These are phyloP conservation scores for Oryza officinalis DNA, from an alignment of 176 grass and related monocot species.

Conservation along the genomic window DNA sequence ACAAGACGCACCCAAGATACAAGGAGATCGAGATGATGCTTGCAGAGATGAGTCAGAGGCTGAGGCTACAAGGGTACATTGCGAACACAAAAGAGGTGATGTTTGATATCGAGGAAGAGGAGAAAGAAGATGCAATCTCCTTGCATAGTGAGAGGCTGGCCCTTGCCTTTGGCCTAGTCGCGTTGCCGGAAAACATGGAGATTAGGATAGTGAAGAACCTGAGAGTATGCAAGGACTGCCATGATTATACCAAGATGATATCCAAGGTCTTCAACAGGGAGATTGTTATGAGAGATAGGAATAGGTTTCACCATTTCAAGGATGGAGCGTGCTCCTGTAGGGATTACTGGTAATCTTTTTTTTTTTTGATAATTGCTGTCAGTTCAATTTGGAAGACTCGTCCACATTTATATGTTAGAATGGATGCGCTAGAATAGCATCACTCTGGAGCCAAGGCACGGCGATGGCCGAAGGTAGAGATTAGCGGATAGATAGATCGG, in stretches of 20 bases:
- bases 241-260: slow-evolving; percentile 68
- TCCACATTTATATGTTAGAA: not conserved
- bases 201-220: slow-evolving; percentile 81
- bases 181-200: slow-evolving; percentile 34
- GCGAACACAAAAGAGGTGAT: slow-evolving; percentile 68
- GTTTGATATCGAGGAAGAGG: slow-evolving; percentile 84
- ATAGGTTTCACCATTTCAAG: slow-evolving; percentile 90
- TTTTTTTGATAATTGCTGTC: not conserved
- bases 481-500: not conserved
- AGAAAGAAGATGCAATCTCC: slow-evolving; percentile 68
- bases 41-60: slow-evolving; percentile 49
- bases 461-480: no score
- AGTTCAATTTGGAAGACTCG: not conserved
- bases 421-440: no score
- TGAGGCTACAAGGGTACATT: slow-evolving; percentile 53
- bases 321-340: slow-evolving; percentile 69
- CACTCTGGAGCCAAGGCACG: no score
- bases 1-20: slow-evolving; percentile 54
- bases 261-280: slow-evolving; percentile 70
- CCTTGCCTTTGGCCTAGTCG: slow-evolving; percentile 63
- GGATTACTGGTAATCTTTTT: slow-evolving; percentile 65
- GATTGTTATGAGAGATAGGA: slow-evolving; percentile 81
- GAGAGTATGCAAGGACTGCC: slow-evolving; percentile 72
- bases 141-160: slow-evolving; percentile 75
- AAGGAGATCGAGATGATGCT: slow-evolving; percentile 72